Evolutionary conservation across 257 asterid species (phyloP), one percentile per base, ranked within the genome.

Genomic region (Sherardia arvensis): DNA sequence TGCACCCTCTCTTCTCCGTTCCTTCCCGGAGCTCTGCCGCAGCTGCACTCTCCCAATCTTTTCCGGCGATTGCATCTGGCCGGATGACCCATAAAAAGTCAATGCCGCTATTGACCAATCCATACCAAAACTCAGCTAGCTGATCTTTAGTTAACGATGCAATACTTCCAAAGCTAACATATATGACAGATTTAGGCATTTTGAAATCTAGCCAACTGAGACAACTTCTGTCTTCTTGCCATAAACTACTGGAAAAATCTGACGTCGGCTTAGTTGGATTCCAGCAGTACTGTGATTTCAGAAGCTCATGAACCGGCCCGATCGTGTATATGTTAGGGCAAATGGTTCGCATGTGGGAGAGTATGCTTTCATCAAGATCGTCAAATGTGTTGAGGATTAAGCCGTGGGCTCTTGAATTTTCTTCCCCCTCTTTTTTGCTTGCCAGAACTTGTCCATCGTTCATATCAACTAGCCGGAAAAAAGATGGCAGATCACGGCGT

Each of bases 351-450:
- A 85, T 78, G 67, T 85, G 78, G 59, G 73, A 72, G 18, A 87
- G 72, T 0, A 81, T 71, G 1, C 74, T 61, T 3, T 77, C 81
- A 57, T 87, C 95, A 22, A 87, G 63, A 26, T 85, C 88, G 69
- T 85, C 85, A 28, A 83, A 87, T 0, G 95, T 70, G 73, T 81
- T 87, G 45, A 87, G 78, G 15, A 87, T 81, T 8, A 87, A 78
- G 0, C 90, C 93, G 4, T 53, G 23, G 4, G 90, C 79, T 26
- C 73, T 70, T 43, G 82, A 61, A 2, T 75, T 77, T 32, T 66
- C 66, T 68, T 71, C 65, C 1, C 83, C 72, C 48, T 78, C 87
- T 2, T 38, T 65, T 21, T 15, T 58, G 36, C 22, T 55, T 4
- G 69, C 40, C 27, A 53, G 69, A 8, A 78, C 32, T 5, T 51